phyloP scores from a whole-genome alignment of 768 basidiomycete genomes.

The Tylopilus subfusipes region DNA sequence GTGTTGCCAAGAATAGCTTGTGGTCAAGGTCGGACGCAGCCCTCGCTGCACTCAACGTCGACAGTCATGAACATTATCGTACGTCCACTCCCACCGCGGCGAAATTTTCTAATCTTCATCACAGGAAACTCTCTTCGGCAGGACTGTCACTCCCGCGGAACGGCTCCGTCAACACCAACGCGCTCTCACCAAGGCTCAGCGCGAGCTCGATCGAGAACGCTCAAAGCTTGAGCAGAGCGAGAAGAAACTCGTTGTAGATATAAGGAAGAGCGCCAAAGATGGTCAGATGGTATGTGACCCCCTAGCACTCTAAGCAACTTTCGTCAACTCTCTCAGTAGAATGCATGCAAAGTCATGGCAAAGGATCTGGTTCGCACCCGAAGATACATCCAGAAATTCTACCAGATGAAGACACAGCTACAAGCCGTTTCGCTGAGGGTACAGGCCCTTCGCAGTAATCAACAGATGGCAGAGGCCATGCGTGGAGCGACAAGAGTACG shows the following conservation, averaged over 20 bases:
- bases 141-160: slow-evolving; percentile 93
- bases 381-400: slow-evolving; percentile 95
- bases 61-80: slow-evolving; percentile 77
- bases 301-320: slow-evolving; percentile 1
- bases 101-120: slow-evolving; percentile 14
- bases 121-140: slow-evolving; percentile 94
- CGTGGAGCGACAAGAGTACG: slow-evolving; percentile 91
- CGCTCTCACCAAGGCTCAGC: slow-evolving; percentile 92
- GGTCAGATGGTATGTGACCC: slow-evolving; percentile 79
- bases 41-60: slow-evolving; percentile 12
- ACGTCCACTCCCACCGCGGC: neutral
- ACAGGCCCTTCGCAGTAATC: slow-evolving; percentile 94
- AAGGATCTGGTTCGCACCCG: slow-evolving; percentile 97
- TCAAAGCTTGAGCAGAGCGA: slow-evolving; percentile 92
- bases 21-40: slow-evolving; percentile 2
- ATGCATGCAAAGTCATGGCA: slow-evolving; percentile 98
- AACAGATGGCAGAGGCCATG: slow-evolving; percentile 99
- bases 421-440: slow-evolving; percentile 95
- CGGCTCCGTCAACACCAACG: slow-evolving; percentile 96
- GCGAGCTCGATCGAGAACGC: slow-evolving; percentile 95
- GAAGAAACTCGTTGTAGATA: slow-evolving; percentile 94
- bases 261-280: slow-evolving; percentile 93
- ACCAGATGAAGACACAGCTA: slow-evolving; percentile 97
- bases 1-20: slow-evolving; percentile 1
- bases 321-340: slow-evolving; percentile 47